Evolutionary conservation across 2,329 filamentous ascomycete genomes (phyloP), one percentile per base, ranked within the genome.

Genomic region (Fusarium tupiense): DNA sequence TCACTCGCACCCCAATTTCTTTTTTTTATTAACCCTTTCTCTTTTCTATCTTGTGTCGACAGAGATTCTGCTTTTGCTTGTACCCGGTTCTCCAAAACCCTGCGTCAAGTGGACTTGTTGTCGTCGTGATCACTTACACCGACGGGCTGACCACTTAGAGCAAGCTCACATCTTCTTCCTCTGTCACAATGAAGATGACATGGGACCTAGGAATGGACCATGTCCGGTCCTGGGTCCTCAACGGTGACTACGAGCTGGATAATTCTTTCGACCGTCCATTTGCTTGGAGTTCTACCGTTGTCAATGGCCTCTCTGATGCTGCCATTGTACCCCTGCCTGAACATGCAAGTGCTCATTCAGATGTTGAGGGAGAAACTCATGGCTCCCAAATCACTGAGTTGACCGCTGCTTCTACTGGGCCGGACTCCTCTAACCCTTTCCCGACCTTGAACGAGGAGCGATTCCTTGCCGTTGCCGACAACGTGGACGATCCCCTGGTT

Each of bases 121-220:
- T 52, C 22, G 33, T 53, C 59, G 26, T 58, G 24, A 26, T n/a
- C 47, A 61, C 65, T 69, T 58, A 54, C 41, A 73, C 64, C 37
- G 37, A 62, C 49, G 19, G 22, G 29, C n/a, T 52, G 69, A 29
- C 38, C 50, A 68, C 62, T 63, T 44, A 24, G 52, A 74, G 52
- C 57, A 60, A 38, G n/a, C 37, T 63, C 44, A 29, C 63, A 61
- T 61, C 64, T 43, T 61, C 64, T 43, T 53, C 54, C 46, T 47
- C 64, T 62, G 58, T 61, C 67, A 71, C 50, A 62, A 78, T 78
- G 77, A 76, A 78, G 70, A 66, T 77, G 67, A 76, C 72, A n/a
- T 78, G 77, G 77, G 76, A 78, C 72, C 72, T 74, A 53, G 75
- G 62, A 59, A 74, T 78, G 73, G 77, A 76, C 72, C 77, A 78